Conservation (phyloP, 2,329 filamentous ascomycete species). For the Calycina marina region DNA sequence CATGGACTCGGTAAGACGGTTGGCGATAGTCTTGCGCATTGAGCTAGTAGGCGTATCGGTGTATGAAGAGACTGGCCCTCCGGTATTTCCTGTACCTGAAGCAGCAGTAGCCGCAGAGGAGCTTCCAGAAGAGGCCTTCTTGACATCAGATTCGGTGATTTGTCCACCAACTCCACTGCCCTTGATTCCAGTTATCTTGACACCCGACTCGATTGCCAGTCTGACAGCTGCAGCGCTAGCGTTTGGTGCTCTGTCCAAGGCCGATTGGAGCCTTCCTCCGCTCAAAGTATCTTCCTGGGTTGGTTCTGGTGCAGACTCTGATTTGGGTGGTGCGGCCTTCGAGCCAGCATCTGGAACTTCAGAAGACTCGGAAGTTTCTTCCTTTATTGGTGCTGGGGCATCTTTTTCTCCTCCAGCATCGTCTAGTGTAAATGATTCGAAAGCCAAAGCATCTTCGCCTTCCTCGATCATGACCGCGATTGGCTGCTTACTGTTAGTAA, state of each 20-base stretch:
- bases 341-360: conserved; percentile 44
- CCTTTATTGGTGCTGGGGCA: conserved; percentile 47
- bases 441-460: conserved; percentile 71
- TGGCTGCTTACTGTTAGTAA: conserved; percentile 44
- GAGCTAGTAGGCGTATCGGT: conserved; percentile 72
- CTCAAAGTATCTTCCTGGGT: conserved; percentile 62
- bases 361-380: conserved; percentile 45
- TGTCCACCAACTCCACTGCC: conserved; percentile 74
- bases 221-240: conserved; percentile 62
- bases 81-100: conserved; percentile 37
- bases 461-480: conserved; percentile 94
- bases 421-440: conserved; percentile 74
- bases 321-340: conserved; percentile 41
- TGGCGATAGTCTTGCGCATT: conserved; percentile 98
- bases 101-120: conserved; percentile 28
- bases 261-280: conserved; percentile 65
- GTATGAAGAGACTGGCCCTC: conserved; percentile 53
- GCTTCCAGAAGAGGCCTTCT: conserved; percentile 55
- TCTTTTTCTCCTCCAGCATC: conserved; percentile 80
- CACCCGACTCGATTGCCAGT: conserved; percentile 71
- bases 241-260: conserved; percentile 69
- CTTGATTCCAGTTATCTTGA: conserved; percentile 66
- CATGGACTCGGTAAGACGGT: conserved; percentile 75
- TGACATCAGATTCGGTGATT: conserved; percentile 84
- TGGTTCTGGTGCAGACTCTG: conserved; percentile 49